These are phyloP conservation scores for Fusarium albidum DNA, from an alignment of 2,329 filamentous ascomycete genomes.

Conservation along the genomic window DNA sequence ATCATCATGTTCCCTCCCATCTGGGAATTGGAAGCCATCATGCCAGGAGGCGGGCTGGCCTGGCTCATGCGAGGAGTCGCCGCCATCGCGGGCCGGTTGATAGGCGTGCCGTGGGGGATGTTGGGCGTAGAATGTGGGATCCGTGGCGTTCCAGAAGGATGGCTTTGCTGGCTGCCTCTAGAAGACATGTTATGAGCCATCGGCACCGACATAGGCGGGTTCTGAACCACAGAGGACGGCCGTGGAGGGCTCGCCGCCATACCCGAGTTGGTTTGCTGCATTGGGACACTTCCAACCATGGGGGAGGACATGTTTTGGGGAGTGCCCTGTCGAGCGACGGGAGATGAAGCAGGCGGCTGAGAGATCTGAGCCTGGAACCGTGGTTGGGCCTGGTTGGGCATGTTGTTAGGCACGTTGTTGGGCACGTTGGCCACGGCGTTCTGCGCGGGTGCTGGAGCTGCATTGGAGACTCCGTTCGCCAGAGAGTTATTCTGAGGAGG, in stretches of 20 bases:
- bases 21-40: conserved; percentile 66
- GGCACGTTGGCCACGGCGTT: conserved; percentile 50
- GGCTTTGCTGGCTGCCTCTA: conserved; percentile 72
- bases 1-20: conserved; percentile 62
- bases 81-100: conserved; percentile 59
- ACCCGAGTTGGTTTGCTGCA: conserved; percentile 72
- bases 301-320: conserved; percentile 73
- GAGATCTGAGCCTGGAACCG: conserved; percentile 65
- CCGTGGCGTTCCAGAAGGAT: conserved; percentile 68
- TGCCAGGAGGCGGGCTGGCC: conserved; percentile 66
- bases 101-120: conserved; percentile 67
- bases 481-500: conserved; percentile 48
- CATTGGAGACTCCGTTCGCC: conserved; percentile 50
- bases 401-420: conserved; percentile 19
- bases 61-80: conserved; percentile 70
- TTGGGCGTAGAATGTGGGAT: conserved; percentile 69
- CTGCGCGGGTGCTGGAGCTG: conserved; percentile 47
- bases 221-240: conserved; percentile 71
- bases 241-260: conserved; percentile 74
- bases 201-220: conserved; percentile 64
- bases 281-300: conserved; percentile 67
- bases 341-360: conserved; percentile 73
- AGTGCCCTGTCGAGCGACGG: conserved; percentile 68
- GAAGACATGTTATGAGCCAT: conserved; percentile 71
- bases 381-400: conserved; percentile 49